Evolutionary conservation across 2,329 filamentous ascomycete genomes (phyloP).

Genomic region (Aureobasidium sp.): DNA sequence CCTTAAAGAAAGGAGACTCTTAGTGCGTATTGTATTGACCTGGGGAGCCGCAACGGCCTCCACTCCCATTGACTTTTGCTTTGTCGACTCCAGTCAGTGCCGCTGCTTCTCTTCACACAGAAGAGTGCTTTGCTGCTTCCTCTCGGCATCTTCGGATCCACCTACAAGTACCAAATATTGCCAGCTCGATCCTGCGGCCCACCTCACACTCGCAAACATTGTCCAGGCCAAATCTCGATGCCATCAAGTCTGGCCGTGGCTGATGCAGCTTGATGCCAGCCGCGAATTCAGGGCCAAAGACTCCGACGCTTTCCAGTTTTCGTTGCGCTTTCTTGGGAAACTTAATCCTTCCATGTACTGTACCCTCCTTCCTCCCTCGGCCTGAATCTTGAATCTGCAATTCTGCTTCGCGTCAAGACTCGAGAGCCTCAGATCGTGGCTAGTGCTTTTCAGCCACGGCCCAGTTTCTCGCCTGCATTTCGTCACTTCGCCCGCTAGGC

Average conservation of each 20-base stretch:
- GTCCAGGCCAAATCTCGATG: background rate
- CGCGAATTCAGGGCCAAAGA: background rate
- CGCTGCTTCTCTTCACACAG: background rate
- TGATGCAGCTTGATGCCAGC: background rate
- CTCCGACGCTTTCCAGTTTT: background rate
- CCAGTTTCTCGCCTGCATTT: background rate
- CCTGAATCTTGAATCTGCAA: background rate
- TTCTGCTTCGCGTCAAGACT: background rate
- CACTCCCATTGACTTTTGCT: background rate
- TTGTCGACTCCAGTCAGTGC: background rate
- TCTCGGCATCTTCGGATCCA: background rate
- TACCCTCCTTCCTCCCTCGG: background rate
- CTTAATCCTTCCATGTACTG: background rate
- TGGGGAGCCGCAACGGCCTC: background rate
- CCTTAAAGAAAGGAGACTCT: background rate
- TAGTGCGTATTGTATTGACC: background rate
- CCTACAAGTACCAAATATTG: background rate
- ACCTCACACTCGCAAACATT: background rate
- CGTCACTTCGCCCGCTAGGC: slow-evolving; percentile 11
- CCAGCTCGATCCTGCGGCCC: background rate
- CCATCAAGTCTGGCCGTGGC: background rate
- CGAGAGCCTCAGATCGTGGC: slow-evolving; percentile 1
- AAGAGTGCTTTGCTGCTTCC: background rate
- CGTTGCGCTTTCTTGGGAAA: background rate
- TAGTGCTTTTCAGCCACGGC: background rate